Base-by-base conservation (phyloP, 345 rosid genomes). In the Melaleuca quinquenervia region DNA sequence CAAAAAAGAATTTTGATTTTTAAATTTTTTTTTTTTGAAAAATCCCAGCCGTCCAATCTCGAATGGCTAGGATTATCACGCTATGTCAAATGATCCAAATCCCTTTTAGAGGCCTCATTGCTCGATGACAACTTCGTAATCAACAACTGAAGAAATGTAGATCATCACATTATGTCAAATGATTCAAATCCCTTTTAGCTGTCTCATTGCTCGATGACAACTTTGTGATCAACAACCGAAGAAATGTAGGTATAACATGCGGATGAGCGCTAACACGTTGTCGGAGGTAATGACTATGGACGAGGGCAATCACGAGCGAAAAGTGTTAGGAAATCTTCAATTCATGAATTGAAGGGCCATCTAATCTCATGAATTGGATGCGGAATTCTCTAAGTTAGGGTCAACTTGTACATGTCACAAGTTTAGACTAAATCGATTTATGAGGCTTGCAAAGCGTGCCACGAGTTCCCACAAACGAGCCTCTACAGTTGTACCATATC, bases 381-480 rank as follows among this genome's bases (percentile, higher is more conserved):
- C 60, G 22, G 3, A 22, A 1, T 54, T 21, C 0, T 54, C 1
- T 6, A 11, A 54, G 3, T 54, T 21, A 32, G 24, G 22, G 22
- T 29, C 11, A 32, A 32, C 22, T 3, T 3, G 45, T 5, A 9
- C 11, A 5, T 3, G 20, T 64, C 45, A 29, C 16, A 7, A 32
- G 9, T 64, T 1, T 32, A 6, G 2, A 32, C 20, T 64, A 32
- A 16, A 64, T 11, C 3, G 22, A 1, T 7, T 64, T 64, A 32
- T 29, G 76, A 6, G 41, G 16, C 11, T 64, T 64, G 0, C 11
- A 27, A 2, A 14, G 32, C 27, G 20, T 60, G 6, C 29, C 16
- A 3, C 6, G 9, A 62, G 2, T 27, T 62, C 29, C 5, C 6
- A 62, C 9, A 62, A 0, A 14, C 0, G 36, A 60, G 74, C 27